These are phyloP conservation scores for Macrophomina tecta DNA, from an alignment of 2,329 filamentous ascomycete species.

Conservation along the genomic window DNA sequence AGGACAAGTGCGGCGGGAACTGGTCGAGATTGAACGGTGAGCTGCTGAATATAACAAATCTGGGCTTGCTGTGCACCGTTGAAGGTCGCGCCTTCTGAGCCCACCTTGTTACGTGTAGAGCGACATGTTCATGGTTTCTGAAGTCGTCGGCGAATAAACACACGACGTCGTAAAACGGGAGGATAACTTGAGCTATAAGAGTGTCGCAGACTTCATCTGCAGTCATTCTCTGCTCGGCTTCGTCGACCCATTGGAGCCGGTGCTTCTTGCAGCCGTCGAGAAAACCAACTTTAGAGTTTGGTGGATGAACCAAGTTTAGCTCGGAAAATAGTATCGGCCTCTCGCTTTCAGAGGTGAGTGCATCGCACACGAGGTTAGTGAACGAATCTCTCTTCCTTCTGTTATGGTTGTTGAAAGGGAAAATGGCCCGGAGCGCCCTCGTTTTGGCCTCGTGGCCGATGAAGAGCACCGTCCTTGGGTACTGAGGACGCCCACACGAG, in stretches of 20 bases:
- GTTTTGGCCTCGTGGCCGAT: not conserved
- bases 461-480: not conserved
- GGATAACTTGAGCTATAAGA: slow-evolving; percentile 28
- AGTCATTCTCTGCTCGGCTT: slow-evolving; percentile 42
- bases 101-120: slow-evolving; percentile 23
- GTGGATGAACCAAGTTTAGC: not conserved
- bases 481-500: not conserved
- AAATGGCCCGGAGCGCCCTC: not conserved
- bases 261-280: not conserved
- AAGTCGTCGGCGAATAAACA: slow-evolving; percentile 33
- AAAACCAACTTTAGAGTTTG: not conserved
- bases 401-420: slow-evolving; percentile 2
- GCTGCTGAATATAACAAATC: slow-evolving; percentile 30
- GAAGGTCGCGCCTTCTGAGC: slow-evolving; percentile 18
- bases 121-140: slow-evolving; percentile 21
- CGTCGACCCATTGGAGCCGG: not conserved
- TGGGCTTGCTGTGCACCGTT: slow-evolving; percentile 16
- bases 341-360: not conserved
- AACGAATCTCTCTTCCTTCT: slow-evolving; percentile 1
- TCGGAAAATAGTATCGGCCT: not conserved
- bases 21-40: slow-evolving; percentile 23
- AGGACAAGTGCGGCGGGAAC: slow-evolving; percentile 23
- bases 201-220: slow-evolving; percentile 10
- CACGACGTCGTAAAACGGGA: slow-evolving; percentile 30
- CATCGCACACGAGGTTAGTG: not conserved